Evolutionary conservation across 1,139 yeast genomes (phyloP).

Genomic region (Suhomyces coccinellae): DNA sequence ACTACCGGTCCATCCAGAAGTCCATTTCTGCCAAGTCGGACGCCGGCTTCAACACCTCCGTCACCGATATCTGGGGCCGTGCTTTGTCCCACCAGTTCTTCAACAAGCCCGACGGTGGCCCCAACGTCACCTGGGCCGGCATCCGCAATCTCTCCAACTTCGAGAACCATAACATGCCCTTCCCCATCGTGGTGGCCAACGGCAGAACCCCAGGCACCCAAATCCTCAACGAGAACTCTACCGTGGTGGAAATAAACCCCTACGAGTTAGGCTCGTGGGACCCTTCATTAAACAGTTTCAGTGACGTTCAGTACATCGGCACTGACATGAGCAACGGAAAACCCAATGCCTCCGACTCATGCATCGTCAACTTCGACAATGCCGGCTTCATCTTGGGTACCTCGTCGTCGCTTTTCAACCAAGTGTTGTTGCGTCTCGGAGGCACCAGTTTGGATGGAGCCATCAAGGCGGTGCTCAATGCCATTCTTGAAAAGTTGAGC

Average conservation of each 20-base stretch:
- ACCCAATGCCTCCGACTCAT: slow-evolving; percentile 29
- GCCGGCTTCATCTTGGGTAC: slow-evolving; percentile 74
- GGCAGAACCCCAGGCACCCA: slow-evolving; percentile 40
- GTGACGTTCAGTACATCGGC: slow-evolving; percentile 37
- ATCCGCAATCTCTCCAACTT: slow-evolving; percentile 31
- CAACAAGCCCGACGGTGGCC: slow-evolving; percentile 26
- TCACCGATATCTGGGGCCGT: slow-evolving; percentile 50
- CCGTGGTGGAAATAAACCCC: slow-evolving; percentile 44
- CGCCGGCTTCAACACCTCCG: slow-evolving; percentile 39
- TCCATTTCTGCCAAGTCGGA: slow-evolving; percentile 34
- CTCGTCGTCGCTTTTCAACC: slow-evolving; percentile 67
- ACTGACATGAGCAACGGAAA: slow-evolving; percentile 31
- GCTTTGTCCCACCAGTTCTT: slow-evolving; percentile 43
- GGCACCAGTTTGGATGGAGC: slow-evolving; percentile 21
- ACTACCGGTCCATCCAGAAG: slow-evolving; percentile 31
- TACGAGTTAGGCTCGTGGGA: slow-evolving; percentile 51
- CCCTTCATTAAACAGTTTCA: slow-evolving; percentile 34
- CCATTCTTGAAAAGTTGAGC: slow-evolving; percentile 29
- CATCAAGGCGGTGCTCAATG: slow-evolving; percentile 28
- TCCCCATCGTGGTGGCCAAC: slow-evolving; percentile 41
- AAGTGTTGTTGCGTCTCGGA: slow-evolving; percentile 28
- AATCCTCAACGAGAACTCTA: slow-evolving; percentile 39
- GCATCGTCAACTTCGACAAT: slow-evolving; percentile 65
- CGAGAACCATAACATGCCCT: slow-evolving; percentile 40
- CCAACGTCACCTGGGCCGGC: slow-evolving; percentile 41